Base-by-base conservation (phyloP, 352 stramenopile species). In the Pythium rhizo-oryzae region DNA sequence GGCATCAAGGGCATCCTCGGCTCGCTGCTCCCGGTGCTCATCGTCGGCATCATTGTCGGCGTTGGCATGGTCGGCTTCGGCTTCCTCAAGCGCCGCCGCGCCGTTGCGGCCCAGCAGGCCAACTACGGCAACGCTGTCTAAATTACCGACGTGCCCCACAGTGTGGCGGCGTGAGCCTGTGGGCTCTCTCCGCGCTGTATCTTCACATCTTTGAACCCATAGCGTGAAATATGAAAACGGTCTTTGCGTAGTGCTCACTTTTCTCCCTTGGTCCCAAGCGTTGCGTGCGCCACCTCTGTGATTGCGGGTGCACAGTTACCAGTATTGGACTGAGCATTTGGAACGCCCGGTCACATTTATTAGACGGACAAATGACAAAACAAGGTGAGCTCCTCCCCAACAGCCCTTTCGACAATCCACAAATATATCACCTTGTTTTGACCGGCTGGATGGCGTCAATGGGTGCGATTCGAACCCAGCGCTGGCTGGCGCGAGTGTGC, bases 11-110 rank as follows among this genome's bases (percentile, higher is more conserved):
- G 52, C 50, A 79, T 84, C 24, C 62, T 85, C 49, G 75, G 70
- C 37, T 78, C 79, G 52, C 81, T 90, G 52, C 50, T 92, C 57
- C 81, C 81, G 8, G 69, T 82, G 49, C 63, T 92, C 33, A 81
- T 92, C 65, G 74, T 80, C 30, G 77, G 84, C 7, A 67, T 85
- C 54, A 54, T 87, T 52, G 49, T 85, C n/a, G 82, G 82, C 15
- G 47, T 83, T 16, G 61, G 43, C 6, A 63, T 87, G 51, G 43
- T 75, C 24, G 55, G 47, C 19, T 78, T 69, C 21, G 80, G 82
- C 49, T 47, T 90, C 50, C 65, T 86, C 56, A 76, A 85, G 56
- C 82, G 80, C 68, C 80, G 75, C 43, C 71, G 69, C 12, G 66
- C 59, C 13, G 41, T 62, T n/a, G 41, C 52, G 13, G 41, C 39